Percentiles rank a stretch among this genome's conserved stretches.
Conservation (phyloP, 345 rosid genomes). For the Geranium rotundifolium region DNA sequence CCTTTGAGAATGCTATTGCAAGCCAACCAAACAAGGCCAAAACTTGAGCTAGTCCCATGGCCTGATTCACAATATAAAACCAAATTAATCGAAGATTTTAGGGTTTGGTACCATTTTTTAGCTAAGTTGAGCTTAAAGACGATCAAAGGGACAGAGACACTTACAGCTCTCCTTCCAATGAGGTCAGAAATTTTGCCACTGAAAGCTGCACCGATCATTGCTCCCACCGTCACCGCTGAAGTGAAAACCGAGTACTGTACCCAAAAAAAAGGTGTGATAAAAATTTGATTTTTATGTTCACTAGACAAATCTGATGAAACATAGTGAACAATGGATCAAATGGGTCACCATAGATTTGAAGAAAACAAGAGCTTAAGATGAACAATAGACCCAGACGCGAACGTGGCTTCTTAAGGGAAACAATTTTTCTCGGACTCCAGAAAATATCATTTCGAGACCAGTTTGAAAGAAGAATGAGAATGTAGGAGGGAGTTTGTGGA, state of each 20-base stretch:
- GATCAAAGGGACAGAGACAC: background rate
- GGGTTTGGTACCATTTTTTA: too few species aligned
- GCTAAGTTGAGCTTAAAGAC: too few species aligned
- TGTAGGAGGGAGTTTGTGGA: too few species aligned
- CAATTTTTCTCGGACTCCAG: background rate
- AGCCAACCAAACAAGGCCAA: background rate
- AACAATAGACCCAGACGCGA: background rate
- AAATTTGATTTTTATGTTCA: too few species aligned
- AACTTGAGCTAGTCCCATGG: background rate
- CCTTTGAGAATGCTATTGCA: background rate
- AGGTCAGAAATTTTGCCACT: slow-evolving; percentile 16
- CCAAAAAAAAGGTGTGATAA: background rate
- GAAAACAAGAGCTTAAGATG: too few species aligned
- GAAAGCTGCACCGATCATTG: slow-evolving; percentile 19
- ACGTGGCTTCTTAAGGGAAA: too few species aligned
- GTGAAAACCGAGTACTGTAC: slow-evolving; percentile 32
- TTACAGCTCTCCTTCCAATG: background rate
- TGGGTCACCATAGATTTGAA: too few species aligned
- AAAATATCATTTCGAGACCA: too few species aligned
- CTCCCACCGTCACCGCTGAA: slow-evolving; percentile 26
- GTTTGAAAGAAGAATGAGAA: too few species aligned
- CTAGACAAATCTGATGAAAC: too few species aligned
- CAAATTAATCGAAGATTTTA: too few species aligned
- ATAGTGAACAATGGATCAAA: too few species aligned
- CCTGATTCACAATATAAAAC: background rate